Evolutionary conservation across 768 basidiomycete species (phyloP).

Genomic region (Gymnopilus dilepis): DNA sequence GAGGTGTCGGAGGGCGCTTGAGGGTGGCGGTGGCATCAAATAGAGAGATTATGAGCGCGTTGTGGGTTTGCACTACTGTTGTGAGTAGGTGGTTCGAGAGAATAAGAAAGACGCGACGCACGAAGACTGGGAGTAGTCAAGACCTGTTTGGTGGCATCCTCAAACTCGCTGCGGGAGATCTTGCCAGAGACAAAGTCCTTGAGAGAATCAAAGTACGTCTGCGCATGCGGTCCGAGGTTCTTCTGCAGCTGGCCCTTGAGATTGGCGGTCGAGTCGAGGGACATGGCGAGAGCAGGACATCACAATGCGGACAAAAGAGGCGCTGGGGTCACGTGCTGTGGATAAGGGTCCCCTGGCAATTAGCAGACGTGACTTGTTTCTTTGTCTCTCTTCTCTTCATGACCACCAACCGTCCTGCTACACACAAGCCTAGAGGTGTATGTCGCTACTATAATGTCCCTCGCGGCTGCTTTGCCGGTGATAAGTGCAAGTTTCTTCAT

Average conservation of each 20-base stretch:
- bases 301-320: neutral
- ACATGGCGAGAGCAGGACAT: constrained; percentile 49
- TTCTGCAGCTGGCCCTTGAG: constrained; percentile 71
- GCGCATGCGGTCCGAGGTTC: constrained; percentile 65
- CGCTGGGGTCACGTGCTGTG: constrained; percentile 16
- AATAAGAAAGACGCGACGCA: constrained; percentile 18
- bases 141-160: constrained; percentile 65
- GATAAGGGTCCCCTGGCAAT: neutral
- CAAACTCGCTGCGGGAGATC: constrained; percentile 78
- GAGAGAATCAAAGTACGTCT: constrained; percentile 66
- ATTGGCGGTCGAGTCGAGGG: constrained; percentile 74
- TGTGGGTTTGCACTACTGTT: constrained; percentile 73
- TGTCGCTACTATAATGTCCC: constrained; percentile 69
- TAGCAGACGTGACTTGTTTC: neutral
- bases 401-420: constrained; percentile 52
- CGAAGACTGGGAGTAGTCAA: constrained; percentile 63
- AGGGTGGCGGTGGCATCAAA: constrained; percentile 78
- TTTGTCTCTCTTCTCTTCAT: constrained; percentile 3
- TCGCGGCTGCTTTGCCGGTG: constrained; percentile 73
- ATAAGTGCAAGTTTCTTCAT: constrained; percentile 80
- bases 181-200: constrained; percentile 69
- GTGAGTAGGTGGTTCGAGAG: constrained; percentile 15
- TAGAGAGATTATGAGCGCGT: constrained; percentile 81
- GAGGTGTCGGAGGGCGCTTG: constrained; percentile 69
- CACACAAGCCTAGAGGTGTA: constrained; percentile 72